Base-by-base conservation (phyloP, 495 filamentous ascomycete genomes). In the Podospora pseudopauciseta region DNA sequence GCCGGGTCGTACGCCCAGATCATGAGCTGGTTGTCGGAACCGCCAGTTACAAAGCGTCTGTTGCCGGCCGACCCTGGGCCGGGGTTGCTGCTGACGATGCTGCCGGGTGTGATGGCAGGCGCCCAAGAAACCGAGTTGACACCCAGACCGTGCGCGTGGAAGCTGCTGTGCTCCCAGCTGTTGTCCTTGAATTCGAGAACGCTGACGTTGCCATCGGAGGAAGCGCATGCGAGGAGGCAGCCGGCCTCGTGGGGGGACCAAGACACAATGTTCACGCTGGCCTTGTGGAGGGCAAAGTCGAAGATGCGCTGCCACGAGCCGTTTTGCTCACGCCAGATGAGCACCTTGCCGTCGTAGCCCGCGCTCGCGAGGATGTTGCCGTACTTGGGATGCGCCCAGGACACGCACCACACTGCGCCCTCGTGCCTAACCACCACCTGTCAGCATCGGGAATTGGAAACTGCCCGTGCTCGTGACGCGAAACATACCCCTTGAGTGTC, bases 371-470 rank as follows among this genome's bases (percentile, higher is more conserved):
- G 90, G 79, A 99, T 97, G 79, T 92, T 96, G 84, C 95, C 95
- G 77, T 96, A 98, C 78, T 97, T 97, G 65, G 95, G 95, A 74
- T 98, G 96, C 55, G 96, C 94, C 94, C 94, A 97, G 78, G 94
- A 92, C 70, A 97, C 91, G 79, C 91, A 93, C 94, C 94, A 97
- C 68, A 97, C 93, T 30, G 94, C 92, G 65, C 94, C 94, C 77
- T 97, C 93, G 78, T 97, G 94, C 64, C 94, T 97, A 75, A 62
- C 32, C 55, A 55, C 72, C 13, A 16, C 23, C 23, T 23, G 39
- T 49, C 39, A 49, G 39, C 39, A 49, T 49, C 13, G 39, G 30
- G 30, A 7, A 32, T 32, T 32, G 30, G 30, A 13, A 39, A 13
- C 39, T 13, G 39, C 39, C 39, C 39, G 15, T 16, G 7, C 39